phyloP scores from a whole-genome alignment of 768 basidiomycete species.

The Russula foetens region DNA sequence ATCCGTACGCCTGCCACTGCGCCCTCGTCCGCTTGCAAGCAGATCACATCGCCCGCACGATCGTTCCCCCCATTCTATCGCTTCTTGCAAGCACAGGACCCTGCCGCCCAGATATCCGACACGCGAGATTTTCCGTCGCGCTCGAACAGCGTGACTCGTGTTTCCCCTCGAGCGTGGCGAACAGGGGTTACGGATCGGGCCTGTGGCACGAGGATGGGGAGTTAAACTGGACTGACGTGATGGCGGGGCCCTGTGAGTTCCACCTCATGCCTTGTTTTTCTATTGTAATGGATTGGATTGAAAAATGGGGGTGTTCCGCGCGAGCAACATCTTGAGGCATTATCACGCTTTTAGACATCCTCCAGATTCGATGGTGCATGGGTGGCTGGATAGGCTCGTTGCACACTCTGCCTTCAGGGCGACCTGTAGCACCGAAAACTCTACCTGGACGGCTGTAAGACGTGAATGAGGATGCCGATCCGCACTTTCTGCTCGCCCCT shows the following conservation, averaged over 20 bases:
- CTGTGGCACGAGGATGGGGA: slow-evolving; percentile 52
- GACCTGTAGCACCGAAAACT: slow-evolving; percentile 65
- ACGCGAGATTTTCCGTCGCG: too few species aligned
- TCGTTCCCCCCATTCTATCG: too few species aligned
- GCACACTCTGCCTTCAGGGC: slow-evolving; percentile 53
- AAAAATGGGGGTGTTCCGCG: slow-evolving; percentile 65
- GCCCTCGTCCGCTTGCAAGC: too few species aligned
- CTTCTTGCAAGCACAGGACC: too few species aligned
- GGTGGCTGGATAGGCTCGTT: slow-evolving; percentile 47
- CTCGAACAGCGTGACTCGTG: too few species aligned
- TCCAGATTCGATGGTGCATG: slow-evolving; percentile 37
- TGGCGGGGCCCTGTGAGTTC: slow-evolving; percentile 59
- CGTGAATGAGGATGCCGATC: slow-evolving; percentile 36
- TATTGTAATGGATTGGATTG: too few species aligned
- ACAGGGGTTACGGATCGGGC: slow-evolving; percentile 31
- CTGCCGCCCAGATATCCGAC: too few species aligned
- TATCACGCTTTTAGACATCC: slow-evolving; percentile 62
- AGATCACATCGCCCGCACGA: too few species aligned
- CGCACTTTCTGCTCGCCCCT: too few species aligned
- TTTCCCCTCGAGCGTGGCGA: too few species aligned
- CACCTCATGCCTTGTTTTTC: neutral
- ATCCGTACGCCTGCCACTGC: too few species aligned
- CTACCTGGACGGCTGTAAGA: slow-evolving; percentile 69
- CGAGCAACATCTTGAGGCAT: slow-evolving; percentile 51
- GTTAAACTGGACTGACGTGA: slow-evolving; percentile 56